Evolutionary conservation across 2,329 filamentous ascomycete species (phyloP), one percentile per base, ranked within the genome.

Genomic region (Aciculosporium take): DNA sequence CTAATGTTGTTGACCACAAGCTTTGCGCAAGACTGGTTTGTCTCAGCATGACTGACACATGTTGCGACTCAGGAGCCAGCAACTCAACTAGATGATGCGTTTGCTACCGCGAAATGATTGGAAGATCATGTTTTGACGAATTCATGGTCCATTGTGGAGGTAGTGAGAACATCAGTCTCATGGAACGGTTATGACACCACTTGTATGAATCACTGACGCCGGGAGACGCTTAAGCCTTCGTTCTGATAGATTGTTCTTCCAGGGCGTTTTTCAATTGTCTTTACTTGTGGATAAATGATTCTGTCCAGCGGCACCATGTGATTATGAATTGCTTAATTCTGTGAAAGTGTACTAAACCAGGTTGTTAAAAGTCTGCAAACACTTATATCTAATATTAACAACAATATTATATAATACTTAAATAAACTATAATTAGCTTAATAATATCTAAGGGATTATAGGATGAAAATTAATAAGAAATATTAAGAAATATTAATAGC

Each of bases 1-100:
- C 65, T 94, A 81, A 80, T 38, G 44, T 42, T 4, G 2, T n/a
- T 15, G 21, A 20, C 21, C 10, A 24, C 12, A 39, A 12, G 15
- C 20, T 17, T 25, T 5, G 18, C 2, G 20, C 31, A 29, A 28
- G 24, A 9, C 24, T 34, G 29, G 15, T 40, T 15, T 13, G 21
- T 23, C 30, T 23, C 13, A 39, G 20, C 12, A 10, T 8, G 38
- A 34, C 20, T 8, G 20, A n/a, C 18, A 10, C 8, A 13, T 32
- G 7, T 17, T 29, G 23, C 21, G 20, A 21, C 24, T 12, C 5
- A 28, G 39, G 13, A 25, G 24, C 5, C 21, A 12, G 31, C 31
- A 21, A 20, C 13, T 20, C 13, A 32, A 34, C 1, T 25, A 8
- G 24, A 40, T 15, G 18, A 37, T 24, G 39, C 18, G 12, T 7